Base-by-base conservation (phyloP, 1,284 basidiomycete genomes). In the Tilletia caries region DNA sequence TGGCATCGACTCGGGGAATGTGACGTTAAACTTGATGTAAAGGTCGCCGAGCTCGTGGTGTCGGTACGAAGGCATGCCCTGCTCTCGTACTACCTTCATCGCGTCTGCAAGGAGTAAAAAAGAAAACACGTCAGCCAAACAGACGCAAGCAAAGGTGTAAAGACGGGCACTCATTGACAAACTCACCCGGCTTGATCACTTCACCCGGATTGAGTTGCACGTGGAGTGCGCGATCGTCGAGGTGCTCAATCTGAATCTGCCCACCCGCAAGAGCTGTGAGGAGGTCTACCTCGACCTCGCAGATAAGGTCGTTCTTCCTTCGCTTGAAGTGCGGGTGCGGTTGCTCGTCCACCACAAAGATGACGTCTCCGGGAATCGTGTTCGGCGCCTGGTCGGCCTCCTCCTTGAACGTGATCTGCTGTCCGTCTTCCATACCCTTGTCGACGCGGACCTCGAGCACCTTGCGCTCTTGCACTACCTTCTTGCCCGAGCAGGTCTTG, bases 361-460 rank as follows among this genome's bases (percentile, higher is more conserved):
- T 89, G 23, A 99, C 96, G 78, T 99, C 96, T 76, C 96, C 96
- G 1, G 96, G 91, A 70, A 92, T 88, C 46, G 92, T 90, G 44
- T 88, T 90, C 4, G 96, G 95, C 5, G 92, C 89, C 85, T 99
- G 95, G 84, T 99, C 96, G 79, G 92, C 94, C 86, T 98, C 96
- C 70, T 96, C 95, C 70, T 88, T 85, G 86, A 98, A 99, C 70
- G 89, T 90, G 84, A 99, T 94, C 27, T 93, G 95, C 86, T 98
- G 94, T 37, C 96, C 96, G 69, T 91, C 91, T 86, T 93, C 93
- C 96, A 98, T 98, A 69, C 96, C 96, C 87, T 95, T 97, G 88
- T 98, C 96, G 87, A 99, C 92, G 84, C 97, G 93, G 32, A 98
- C 96, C 86, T 99, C 96, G 79, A 98, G 87, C 75, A 98, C 91